phyloP scores from a whole-genome alignment of 345 rosid genomes.

The Camelina laxa region DNA sequence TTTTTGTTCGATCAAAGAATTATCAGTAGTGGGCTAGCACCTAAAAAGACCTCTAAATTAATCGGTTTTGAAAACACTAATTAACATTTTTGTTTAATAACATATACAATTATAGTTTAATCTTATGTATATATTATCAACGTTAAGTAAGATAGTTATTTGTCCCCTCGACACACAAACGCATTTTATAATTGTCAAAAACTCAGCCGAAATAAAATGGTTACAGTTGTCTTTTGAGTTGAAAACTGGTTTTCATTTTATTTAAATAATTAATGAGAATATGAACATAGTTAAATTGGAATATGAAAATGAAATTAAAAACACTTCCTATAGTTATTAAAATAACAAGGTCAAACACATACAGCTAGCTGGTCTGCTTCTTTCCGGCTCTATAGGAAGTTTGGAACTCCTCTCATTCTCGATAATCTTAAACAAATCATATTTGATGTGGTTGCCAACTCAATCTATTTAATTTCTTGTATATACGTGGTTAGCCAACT shows the following conservation, averaged over 20 bases:
- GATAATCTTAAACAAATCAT: slow-evolving; percentile 31
- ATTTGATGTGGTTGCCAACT: slow-evolving; percentile 26
- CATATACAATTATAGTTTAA: slow-evolving; percentile 7
- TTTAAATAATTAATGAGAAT: slow-evolving; percentile 11
- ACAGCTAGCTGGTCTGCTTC: slow-evolving; percentile 39
- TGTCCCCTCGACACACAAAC: neutral
- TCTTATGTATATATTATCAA: slow-evolving; percentile 1
- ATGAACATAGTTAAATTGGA: slow-evolving; percentile 7
- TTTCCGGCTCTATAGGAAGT: slow-evolving; percentile 38
- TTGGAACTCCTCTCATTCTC: slow-evolving; percentile 34
- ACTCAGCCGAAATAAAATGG: slow-evolving; percentile 38
- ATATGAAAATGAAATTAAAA: slow-evolving; percentile 3
- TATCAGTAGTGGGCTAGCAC: slow-evolving; percentile 43
- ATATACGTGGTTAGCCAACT: neutral
- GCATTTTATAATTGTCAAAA: slow-evolving; percentile 3
- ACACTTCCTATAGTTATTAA: slow-evolving; percentile 9
- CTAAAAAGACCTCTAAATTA: slow-evolving; percentile 14
- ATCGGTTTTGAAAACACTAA: slow-evolving; percentile 21
- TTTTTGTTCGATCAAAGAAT: neutral
- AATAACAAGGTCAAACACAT: slow-evolving; percentile 37
- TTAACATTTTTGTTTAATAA: neutral
- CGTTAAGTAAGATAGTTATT: slow-evolving; percentile 24
- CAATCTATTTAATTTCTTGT: neutral
- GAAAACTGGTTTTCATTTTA: neutral
- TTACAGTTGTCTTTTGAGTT: slow-evolving; percentile 40